Conservation (phyloP, 176 grass and related monocot species). For the Eleusine indica region DNA sequence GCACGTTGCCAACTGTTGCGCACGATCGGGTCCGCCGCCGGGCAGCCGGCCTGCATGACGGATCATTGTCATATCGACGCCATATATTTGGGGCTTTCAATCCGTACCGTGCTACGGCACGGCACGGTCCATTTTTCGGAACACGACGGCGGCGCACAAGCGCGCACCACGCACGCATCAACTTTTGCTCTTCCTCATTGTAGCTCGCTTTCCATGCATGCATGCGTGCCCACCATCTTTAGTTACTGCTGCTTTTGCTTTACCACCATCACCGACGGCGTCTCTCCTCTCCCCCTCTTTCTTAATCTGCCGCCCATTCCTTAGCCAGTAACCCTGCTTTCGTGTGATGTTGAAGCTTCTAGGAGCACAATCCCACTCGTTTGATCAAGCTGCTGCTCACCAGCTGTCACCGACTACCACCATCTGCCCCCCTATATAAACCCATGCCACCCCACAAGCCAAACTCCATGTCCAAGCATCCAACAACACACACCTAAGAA, state of each 20-base stretch:
- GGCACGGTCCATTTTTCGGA: background rate
- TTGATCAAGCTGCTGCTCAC: background rate
- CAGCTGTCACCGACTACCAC: background rate
- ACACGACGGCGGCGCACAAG: background rate
- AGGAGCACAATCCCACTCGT: slow-evolving; percentile 5
- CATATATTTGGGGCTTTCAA: background rate
- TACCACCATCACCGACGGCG: background rate
- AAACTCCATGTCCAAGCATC: slow-evolving; percentile 78
- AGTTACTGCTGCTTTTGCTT: background rate
- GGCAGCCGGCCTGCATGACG: background rate
- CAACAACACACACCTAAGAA: background rate
- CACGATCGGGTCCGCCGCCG: background rate
- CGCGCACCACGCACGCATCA: background rate
- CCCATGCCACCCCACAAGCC: slow-evolving; percentile 36
- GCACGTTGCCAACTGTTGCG: slow-evolving; percentile 20
- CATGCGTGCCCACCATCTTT: slow-evolving; percentile 36
- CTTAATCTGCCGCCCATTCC: background rate
- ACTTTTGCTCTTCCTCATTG: background rate
- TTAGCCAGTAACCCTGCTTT: slow-evolving; percentile 41
- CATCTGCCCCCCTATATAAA: slow-evolving; percentile 45
- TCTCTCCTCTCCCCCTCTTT: background rate
- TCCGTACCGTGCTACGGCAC: background rate
- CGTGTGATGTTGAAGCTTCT: slow-evolving; percentile 36
- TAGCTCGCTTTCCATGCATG: background rate
- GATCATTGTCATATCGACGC: background rate